phyloP scores from a whole-genome alignment of 176 grass and related monocot genomes.

The Eleusine coracana region DNA sequence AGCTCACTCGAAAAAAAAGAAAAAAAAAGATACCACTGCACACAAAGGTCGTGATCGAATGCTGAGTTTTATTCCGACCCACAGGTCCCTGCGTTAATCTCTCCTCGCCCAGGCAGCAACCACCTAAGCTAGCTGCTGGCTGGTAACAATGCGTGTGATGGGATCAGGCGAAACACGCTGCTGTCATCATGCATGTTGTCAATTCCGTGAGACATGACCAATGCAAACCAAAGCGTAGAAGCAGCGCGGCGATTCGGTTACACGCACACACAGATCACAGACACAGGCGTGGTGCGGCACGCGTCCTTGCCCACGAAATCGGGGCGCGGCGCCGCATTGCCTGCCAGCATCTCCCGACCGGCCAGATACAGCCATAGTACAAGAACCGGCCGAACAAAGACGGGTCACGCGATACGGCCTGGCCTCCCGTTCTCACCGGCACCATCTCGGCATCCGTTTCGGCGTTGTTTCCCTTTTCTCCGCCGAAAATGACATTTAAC shows the following conservation, averaged over 20 bases:
- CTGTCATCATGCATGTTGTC: background rate
- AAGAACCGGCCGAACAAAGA: background rate
- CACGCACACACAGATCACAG: too few relatives aligned
- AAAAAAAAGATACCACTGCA: background rate
- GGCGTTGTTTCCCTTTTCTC: background rate
- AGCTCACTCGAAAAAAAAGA: too few relatives aligned
- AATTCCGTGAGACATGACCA: background rate
- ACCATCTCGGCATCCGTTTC: background rate
- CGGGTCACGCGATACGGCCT: too few relatives aligned
- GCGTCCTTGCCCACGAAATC: background rate
- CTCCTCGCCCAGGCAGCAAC: background rate
- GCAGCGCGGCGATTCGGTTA: constrained; percentile 19
- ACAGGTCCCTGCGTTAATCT: background rate
- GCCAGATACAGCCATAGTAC: background rate
- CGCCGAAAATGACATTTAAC: background rate
- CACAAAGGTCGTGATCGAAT: background rate
- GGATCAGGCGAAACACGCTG: too few relatives aligned
- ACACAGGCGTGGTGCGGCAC: background rate
- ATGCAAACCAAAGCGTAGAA: background rate
- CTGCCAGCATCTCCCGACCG: background rate
- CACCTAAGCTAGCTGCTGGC: too few relatives aligned
- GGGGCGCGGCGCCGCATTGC: background rate
- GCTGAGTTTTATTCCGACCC: background rate
- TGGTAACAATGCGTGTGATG: background rate
- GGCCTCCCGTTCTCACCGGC: background rate